These are phyloP conservation scores for Flueggea neowawraea DNA, from an alignment of 441 rosid genomes.

Conservation along the genomic window DNA sequence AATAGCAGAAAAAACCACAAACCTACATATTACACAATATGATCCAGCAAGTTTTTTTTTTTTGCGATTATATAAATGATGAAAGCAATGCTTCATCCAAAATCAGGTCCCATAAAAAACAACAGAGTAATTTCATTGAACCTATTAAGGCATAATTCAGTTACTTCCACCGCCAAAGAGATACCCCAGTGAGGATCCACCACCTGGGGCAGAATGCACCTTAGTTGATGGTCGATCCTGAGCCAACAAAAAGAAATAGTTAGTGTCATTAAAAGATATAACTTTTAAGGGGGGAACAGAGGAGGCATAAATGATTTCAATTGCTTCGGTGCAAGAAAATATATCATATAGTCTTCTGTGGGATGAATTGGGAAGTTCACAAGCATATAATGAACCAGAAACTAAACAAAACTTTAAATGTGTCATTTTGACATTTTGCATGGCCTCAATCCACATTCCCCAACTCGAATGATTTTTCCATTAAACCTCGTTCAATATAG, in stretches of 20 bases:
- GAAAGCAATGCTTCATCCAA: slow-evolving; percentile 20
- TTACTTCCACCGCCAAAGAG: slow-evolving; percentile 72
- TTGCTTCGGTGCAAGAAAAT: not conserved
- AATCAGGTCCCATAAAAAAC: slow-evolving; percentile 24
- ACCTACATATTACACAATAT: slow-evolving; percentile 35
- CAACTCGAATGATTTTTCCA: not conserved
- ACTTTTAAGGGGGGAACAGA: not conserved
- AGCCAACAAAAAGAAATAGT: slow-evolving; percentile 7
- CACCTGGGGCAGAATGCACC: slow-evolving; percentile 91
- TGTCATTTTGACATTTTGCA: not conserved
- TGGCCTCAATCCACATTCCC: not conserved
- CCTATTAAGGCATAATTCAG: slow-evolving; percentile 20
- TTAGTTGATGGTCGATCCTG: slow-evolving; percentile 94
- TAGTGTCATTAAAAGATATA: not conserved
- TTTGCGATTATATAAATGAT: slow-evolving; percentile 8
- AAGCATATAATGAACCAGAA: too few species aligned
- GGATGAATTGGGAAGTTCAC: too few species aligned
- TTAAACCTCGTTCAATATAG: not conserved
- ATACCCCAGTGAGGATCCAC: slow-evolving; percentile 81
- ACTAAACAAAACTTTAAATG: not conserved
- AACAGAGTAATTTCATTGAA: slow-evolving; percentile 19
- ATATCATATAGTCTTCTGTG: too few species aligned
- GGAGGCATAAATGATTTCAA: not conserved
- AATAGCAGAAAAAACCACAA: slow-evolving; percentile 24
- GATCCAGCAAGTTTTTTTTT: slow-evolving; percentile 12